These are phyloP conservation scores for Brassica balearica DNA, from an alignment of 441 rosid genomes.

Conservation along the genomic window DNA sequence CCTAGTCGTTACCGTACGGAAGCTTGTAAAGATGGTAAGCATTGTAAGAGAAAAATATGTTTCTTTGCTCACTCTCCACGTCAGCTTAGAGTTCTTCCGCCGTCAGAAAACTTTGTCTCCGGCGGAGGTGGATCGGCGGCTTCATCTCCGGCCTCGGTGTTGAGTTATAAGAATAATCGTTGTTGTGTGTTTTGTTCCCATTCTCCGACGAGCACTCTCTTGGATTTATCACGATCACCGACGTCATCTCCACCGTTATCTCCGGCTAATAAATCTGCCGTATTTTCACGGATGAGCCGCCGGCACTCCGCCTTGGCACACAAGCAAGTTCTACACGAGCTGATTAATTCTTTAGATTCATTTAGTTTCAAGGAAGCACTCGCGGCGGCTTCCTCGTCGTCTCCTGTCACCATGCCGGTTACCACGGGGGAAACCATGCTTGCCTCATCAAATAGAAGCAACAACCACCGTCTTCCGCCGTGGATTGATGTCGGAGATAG, in stretches of 20 bases:
- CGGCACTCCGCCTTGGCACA: slow-evolving; percentile 33
- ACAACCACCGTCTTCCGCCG: slow-evolving; percentile 35
- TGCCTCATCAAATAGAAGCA: neutral
- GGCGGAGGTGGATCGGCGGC: neutral
- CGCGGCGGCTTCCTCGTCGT: neutral
- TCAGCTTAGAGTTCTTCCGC: slow-evolving; percentile 71
- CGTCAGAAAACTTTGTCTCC: slow-evolving; percentile 2
- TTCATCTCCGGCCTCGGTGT: slow-evolving; percentile 5
- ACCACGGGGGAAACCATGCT: slow-evolving; percentile 30
- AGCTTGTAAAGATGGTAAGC: slow-evolving; percentile 81
- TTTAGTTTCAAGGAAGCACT: slow-evolving; percentile 50
- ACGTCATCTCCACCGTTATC: slow-evolving; percentile 74
- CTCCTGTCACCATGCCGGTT: slow-evolving; percentile 7
- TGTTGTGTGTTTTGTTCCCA: slow-evolving; percentile 63
- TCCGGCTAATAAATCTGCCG: slow-evolving; percentile 52
- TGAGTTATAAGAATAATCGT: slow-evolving; percentile 22
- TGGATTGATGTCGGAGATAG: slow-evolving; percentile 54
- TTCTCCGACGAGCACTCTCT: slow-evolving; percentile 76
- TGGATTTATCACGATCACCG: slow-evolving; percentile 70
- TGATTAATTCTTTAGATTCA: slow-evolving; percentile 59
- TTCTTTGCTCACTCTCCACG: slow-evolving; percentile 79
- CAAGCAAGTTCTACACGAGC: slow-evolving; percentile 57
- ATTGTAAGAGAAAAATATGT: slow-evolving; percentile 74
- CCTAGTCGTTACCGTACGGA: slow-evolving; percentile 80
- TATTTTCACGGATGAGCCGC: slow-evolving; percentile 47